Conservation (phyloP, 345 rosid genomes). For the Ceriops zippeliana region DNA sequence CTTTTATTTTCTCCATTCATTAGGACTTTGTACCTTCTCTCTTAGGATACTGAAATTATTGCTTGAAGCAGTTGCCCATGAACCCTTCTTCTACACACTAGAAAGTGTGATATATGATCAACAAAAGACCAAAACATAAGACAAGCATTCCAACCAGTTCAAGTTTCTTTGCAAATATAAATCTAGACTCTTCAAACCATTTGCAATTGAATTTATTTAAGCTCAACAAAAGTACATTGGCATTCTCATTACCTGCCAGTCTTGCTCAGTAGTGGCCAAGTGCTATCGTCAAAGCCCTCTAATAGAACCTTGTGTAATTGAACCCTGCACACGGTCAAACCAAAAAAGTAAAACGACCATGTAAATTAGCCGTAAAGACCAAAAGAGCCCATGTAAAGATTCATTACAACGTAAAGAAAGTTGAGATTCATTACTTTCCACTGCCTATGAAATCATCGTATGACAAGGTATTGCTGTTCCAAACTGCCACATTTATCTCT, state of each 20-base stretch:
- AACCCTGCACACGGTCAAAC: conserved; percentile 41
- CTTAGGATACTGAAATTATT: too few species aligned
- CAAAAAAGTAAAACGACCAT: neutral
- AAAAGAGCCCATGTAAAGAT: neutral
- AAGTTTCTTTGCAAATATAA: neutral
- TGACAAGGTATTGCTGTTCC: conserved; percentile 64
- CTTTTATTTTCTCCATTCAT: too few species aligned
- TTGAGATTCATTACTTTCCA: conserved; percentile 57
- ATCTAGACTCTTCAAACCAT: neutral
- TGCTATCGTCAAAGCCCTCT: conserved; percentile 69
- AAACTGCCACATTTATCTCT: conserved; percentile 52
- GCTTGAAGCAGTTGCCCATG: too few species aligned
- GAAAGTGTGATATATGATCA: neutral
- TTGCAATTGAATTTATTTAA: too few species aligned
- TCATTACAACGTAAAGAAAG: neutral
- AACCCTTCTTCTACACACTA: neutral
- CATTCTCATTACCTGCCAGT: conserved; percentile 58
- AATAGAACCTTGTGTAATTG: conserved; percentile 71
- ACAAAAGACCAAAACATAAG: too few species aligned
- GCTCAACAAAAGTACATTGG: neutral
- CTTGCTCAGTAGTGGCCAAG: conserved; percentile 78
- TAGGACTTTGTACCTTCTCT: too few species aligned
- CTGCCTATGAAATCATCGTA: conserved; percentile 78
- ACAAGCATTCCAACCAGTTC: neutral
- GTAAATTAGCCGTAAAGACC: conserved; percentile 7